Evolutionary conservation across 2,329 filamentous ascomycete species (phyloP).

Genomic region (Ceratocystiopsis minuta): DNA sequence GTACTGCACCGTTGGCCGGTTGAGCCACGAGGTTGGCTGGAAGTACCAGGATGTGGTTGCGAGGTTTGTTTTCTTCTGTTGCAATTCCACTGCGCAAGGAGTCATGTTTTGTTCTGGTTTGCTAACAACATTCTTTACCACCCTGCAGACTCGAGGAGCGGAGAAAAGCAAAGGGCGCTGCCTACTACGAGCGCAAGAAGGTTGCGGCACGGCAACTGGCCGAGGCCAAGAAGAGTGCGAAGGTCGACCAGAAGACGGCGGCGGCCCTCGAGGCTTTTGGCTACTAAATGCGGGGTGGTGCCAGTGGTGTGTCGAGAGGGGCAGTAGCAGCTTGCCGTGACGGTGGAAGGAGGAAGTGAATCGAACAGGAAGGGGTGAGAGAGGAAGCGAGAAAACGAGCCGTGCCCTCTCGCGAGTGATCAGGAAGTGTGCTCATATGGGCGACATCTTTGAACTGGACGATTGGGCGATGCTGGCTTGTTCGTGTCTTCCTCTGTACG

Average conservation of each 20-base stretch:
- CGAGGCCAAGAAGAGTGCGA: conserved; percentile 84
- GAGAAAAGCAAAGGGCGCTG: conserved; percentile 96
- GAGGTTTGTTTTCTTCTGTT: conserved; percentile 47
- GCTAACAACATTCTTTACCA: background rate
- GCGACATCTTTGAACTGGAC: no score
- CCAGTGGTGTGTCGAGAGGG: no score
- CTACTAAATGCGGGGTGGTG: conserved; percentile 43
- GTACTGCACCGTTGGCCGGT: conserved; percentile 97
- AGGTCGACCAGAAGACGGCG: conserved; percentile 71
- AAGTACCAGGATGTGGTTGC: conserved; percentile 99
- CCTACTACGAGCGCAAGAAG: conserved; percentile 99
- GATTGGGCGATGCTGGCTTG: no score
- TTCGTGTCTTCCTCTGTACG: no score
- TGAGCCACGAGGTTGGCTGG: conserved; percentile 99
- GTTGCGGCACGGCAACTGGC: conserved; percentile 74
- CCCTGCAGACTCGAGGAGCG: conserved; percentile 82
- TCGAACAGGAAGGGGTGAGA: no score
- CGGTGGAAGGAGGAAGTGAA: no score
- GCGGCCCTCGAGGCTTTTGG: conserved; percentile 77
- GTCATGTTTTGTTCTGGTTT: no score
- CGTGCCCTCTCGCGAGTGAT: no score
- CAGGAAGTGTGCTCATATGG: no score
- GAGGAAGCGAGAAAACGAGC: no score
- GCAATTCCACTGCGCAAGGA: no score
- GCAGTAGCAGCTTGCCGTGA: no score